phyloP scores from a whole-genome alignment of 306 rosid genomes.

The Lathyrus oleraceus region DNA sequence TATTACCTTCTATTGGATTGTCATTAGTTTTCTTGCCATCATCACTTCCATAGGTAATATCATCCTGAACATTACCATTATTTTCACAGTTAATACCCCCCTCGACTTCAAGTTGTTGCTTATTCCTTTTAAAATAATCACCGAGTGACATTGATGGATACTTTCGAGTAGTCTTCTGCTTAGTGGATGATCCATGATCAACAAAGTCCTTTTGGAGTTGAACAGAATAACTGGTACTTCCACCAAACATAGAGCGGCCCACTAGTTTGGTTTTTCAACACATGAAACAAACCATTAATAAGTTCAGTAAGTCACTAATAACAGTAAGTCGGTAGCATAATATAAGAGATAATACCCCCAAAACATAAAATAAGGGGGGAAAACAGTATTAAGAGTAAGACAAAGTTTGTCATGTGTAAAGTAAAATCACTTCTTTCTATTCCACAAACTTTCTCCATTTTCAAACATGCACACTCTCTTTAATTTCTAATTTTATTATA shows the following conservation, averaged over 20 bases:
- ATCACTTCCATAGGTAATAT: background rate
- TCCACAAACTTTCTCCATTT: background rate
- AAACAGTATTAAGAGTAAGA: background rate
- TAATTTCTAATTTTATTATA: background rate
- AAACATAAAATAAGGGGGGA: background rate
- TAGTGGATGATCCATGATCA: background rate
- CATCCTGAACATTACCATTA: background rate
- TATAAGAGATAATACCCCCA: background rate
- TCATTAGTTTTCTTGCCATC: background rate
- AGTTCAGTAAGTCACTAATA: background rate
- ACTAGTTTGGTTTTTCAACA: constrained; percentile 46
- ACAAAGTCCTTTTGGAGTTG: constrained; percentile 9
- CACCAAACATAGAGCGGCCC: constrained; percentile 62
- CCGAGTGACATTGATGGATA: background rate
- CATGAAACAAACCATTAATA: constrained; percentile 22
- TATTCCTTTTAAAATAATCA: background rate
- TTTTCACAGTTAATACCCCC: too few species aligned
- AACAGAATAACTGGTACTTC: constrained; percentile 49
- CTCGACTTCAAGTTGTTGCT: background rate
- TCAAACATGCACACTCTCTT: background rate
- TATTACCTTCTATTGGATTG: background rate
- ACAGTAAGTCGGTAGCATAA: background rate
- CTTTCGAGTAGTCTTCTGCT: background rate
- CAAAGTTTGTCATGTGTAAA: background rate
- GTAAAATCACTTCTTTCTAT: background rate